Conservation (phyloP, 345 rosid genomes). For the Mercurialis annua region DNA sequence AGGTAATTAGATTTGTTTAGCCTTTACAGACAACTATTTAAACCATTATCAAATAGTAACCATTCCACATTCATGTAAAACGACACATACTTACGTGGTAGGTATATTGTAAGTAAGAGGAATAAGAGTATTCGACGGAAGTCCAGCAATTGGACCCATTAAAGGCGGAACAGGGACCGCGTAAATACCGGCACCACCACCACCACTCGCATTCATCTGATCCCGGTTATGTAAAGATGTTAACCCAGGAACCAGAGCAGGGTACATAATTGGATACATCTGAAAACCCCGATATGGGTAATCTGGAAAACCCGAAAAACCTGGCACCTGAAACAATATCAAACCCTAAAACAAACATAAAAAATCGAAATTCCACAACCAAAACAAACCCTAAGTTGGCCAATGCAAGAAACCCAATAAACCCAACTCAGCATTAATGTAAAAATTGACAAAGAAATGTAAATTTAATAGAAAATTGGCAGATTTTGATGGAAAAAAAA, state of each 20-base stretch:
- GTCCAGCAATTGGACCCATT: constrained; percentile 56
- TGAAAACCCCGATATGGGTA: constrained; percentile 49
- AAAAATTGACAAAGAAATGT: background rate
- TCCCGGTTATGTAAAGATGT: constrained; percentile 52
- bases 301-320: constrained; percentile 22
- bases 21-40: background rate
- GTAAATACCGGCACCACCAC: constrained; percentile 82
- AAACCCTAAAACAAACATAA: background rate
- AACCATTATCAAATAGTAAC: background rate
- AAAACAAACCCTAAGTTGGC: background rate
- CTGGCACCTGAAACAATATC: constrained; percentile 9
- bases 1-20: too few relatives aligned
- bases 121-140: constrained; percentile 69
- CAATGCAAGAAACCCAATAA: background rate
- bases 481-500: background rate
- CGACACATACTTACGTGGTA: constrained; percentile 62
- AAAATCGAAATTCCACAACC: background rate
- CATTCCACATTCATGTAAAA: background rate
- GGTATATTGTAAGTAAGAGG: constrained; percentile 89
- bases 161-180: constrained; percentile 72
- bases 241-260: constrained; percentile 44
- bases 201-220: constrained; percentile 64
- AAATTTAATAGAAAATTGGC: background rate
- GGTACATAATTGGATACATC: constrained; percentile 59
- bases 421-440: background rate